phyloP scores from a whole-genome alignment of 176 grass and related monocot genomes.

The Paspalum notatum region DNA sequence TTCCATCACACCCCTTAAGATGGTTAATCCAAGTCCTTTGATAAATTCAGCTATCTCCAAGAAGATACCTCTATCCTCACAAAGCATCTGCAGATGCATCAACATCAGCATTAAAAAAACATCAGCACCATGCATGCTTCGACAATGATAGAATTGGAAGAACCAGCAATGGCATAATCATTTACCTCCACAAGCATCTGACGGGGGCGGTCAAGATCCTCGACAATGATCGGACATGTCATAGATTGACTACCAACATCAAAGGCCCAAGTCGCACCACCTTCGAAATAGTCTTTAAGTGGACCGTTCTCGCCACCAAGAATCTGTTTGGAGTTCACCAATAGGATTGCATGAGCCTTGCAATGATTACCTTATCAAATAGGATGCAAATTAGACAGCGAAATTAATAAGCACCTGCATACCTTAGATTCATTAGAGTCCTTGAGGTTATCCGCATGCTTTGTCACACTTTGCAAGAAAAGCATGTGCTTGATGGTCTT shows the following conservation, averaged over 20 bases:
- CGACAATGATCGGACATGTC: slow-evolving; percentile 78
- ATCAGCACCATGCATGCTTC: slow-evolving; percentile 21
- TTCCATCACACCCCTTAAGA: slow-evolving; percentile 86
- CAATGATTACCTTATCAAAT: slow-evolving; percentile 27
- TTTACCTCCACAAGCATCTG: slow-evolving; percentile 89
- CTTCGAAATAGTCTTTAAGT: slow-evolving; percentile 76
- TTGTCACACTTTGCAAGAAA: slow-evolving; percentile 88
- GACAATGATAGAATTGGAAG: slow-evolving; percentile 16
- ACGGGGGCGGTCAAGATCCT: slow-evolving; percentile 77
- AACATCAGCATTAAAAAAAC: slow-evolving; percentile 29
- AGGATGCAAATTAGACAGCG: slow-evolving; percentile 4
- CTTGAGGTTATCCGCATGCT: slow-evolving; percentile 80
- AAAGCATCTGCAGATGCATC: slow-evolving; percentile 62
- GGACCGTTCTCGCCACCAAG: slow-evolving; percentile 58
- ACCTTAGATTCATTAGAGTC: slow-evolving; percentile 75
- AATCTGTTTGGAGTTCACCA: slow-evolving; percentile 52
- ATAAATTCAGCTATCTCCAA: slow-evolving; percentile 89
- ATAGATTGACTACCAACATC: slow-evolving; percentile 75
- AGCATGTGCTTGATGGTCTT: slow-evolving; percentile 93
- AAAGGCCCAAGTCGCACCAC: slow-evolving; percentile 90
- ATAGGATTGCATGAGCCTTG: slow-evolving; percentile 21
- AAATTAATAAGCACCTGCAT: slow-evolving; percentile 23
- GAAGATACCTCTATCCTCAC: slow-evolving; percentile 80
- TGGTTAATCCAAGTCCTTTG: slow-evolving; percentile 80
- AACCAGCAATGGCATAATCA: slow-evolving; percentile 24